Evolutionary conservation across 2,329 filamentous ascomycete species (phyloP), one percentile per base, ranked within the genome.

Genomic region (Ascochyta koolunga): DNA sequence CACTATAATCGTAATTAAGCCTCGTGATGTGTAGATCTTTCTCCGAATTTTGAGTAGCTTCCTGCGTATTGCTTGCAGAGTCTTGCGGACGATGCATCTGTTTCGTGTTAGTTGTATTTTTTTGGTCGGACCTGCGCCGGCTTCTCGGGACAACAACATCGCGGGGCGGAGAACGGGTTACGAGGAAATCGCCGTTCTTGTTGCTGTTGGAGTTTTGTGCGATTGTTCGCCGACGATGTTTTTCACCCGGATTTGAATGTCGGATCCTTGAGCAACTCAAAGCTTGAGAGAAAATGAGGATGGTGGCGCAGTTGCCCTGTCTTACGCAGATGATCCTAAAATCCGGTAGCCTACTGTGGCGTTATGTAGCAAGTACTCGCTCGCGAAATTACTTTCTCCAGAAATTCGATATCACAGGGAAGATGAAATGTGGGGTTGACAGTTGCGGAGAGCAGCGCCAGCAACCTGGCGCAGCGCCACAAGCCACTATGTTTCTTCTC

Each of bases 81-180:
- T 37, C 11, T 31, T 35, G 45, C 35, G 47, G 29, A 21, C 31
- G 22, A 35, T 35, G 35, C 27, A 10, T 35, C 44, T 29, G 5
- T 32, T 54, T 36, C 39, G 44, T 47, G 39, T 38, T 21, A 44
- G 42, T 39, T 44, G 38, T 31, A 43, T 42, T 47, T 32, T 39
- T 4, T 31, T 29, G 31, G n/a, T 10, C 22, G 42, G 45, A 53
- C 49, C 39, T 58, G 54, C 54, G 27, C 33, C 64, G 64, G 64
- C 8, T 35, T 40, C 45, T 62, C 64, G 64, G 64, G 50, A 9
- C 25, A 64, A 48, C 31, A 37, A 35, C 50, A 13, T 15, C 36
- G 60, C 60, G 61, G 48, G 37, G 56, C 35, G 56, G 44, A 56
- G 48, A 62, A 50, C 31, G 56, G 53, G 53, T 50, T 52, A 32